Base-by-base conservation (phyloP, 495 filamentous ascomycete species). In the Annulohypoxylon nitens region DNA sequence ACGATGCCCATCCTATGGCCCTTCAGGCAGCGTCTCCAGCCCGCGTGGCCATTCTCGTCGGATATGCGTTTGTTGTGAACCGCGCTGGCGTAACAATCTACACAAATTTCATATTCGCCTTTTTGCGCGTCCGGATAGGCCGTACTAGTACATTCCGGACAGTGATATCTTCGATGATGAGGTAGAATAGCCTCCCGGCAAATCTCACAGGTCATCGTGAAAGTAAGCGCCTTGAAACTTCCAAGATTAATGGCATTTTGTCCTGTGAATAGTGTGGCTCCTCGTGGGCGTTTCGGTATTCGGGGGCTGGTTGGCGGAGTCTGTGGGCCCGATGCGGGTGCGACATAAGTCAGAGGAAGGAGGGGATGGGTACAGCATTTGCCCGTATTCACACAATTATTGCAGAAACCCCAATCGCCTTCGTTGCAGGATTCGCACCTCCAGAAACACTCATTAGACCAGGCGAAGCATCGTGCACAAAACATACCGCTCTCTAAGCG, bases 381-480 rank as follows among this genome's bases (percentile, higher is more conserved):
- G 11, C 90, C 92, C 78, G 89, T 88, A 51, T 93, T 93, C 30
- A 97, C 93, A 76, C 94, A 97, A 64, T 80, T 76, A 67, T 91
- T 91, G 81, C 94, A 97, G 75, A 93, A 97, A 0, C 94, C 94
- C 94, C 94, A 97, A 75, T 94, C 93, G 26, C 92, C 94, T 61
- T 95, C 90, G 74, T 97, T 97, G 80, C 94, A 97, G 41, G 83
- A 72, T 62, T 88, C 88, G 79, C 94, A 97, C 66, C 91, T 88
- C 94, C 93, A 97, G 77, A 90, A 94, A 77, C 91, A 93, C 23
- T 90, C 86, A 67, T 96, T 93, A 0, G 93, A 84, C 79, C 87
- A 90, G 0, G 86, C 83, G n/a, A 84, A 80, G 75, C 94, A 97
- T 45, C 87, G 85, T 26, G 88, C 86, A 80, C 94, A 97, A 79